Evolutionary conservation across 345 rosid species (phyloP).

Genomic region (Theobroma cacao): DNA sequence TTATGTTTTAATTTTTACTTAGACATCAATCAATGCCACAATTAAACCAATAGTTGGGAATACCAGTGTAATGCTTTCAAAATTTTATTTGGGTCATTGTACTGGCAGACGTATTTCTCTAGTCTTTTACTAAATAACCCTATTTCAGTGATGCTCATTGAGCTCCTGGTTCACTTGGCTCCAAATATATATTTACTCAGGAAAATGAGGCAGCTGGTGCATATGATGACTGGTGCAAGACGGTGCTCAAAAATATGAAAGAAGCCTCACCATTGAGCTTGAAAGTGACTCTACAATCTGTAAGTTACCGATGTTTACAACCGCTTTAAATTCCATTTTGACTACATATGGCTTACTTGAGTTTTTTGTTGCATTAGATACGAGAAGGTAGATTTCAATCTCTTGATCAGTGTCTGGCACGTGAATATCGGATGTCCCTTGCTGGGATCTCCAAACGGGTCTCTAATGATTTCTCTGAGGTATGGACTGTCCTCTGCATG

Average conservation of each 20-base stretch:
- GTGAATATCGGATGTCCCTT: conserved; percentile 69
- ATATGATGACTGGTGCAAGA: conserved; percentile 59
- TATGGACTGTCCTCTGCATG: no score
- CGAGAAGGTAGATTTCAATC: conserved; percentile 89
- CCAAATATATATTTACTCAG: conserved; percentile 28
- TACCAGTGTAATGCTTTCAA: not conserved
- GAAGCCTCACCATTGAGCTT: conserved; percentile 95
- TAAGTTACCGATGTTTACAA: conserved; percentile 31
- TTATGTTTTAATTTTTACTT: not conserved
- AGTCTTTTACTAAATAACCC: not conserved
- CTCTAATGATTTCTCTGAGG: conserved; percentile 83
- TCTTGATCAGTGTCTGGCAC: conserved; percentile 81
- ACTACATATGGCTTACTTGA: not conserved
- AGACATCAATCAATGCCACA: not conserved
- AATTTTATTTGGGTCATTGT: not conserved
- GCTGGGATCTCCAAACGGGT: conserved; percentile 52
- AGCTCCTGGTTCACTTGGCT: conserved; percentile 4
- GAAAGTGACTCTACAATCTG: conserved; percentile 76
- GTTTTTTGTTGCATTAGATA: conserved; percentile 44
- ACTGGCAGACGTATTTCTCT: not conserved
- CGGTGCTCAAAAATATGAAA: conserved; percentile 53
- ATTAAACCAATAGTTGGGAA: not conserved
- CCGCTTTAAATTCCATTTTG: conserved; percentile 7
- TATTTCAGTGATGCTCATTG: not conserved
- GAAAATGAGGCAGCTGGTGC: conserved; percentile 56